These are phyloP conservation scores for Daldinia caldariorum DNA, from an alignment of 495 filamentous ascomycete genomes.

Conservation along the genomic window DNA sequence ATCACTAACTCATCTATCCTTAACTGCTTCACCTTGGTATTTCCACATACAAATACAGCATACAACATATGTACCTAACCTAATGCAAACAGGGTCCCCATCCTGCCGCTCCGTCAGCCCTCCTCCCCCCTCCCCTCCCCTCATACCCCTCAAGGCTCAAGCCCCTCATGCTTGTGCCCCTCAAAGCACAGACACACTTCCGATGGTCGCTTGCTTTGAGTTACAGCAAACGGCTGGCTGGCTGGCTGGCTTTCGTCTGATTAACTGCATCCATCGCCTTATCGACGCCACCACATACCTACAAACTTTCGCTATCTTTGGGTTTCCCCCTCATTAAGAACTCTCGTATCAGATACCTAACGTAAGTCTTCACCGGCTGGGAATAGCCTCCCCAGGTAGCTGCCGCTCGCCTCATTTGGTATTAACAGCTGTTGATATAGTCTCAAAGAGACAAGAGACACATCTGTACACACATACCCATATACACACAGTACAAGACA, in stretches of 20 bases:
- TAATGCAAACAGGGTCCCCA: not conserved
- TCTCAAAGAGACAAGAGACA: slow-evolving; percentile 16
- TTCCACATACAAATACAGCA: not conserved
- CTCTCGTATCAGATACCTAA: slow-evolving; percentile 21
- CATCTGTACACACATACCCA: slow-evolving; percentile 12
- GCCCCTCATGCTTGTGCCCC: not conserved
- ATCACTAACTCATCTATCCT: slow-evolving; percentile 10
- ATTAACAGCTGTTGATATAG: slow-evolving; percentile 32
- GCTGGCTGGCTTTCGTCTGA: slow-evolving; percentile 14
- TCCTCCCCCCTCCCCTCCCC: not conserved
- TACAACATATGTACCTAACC: not conserved
- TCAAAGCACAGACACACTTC: slow-evolving; percentile 1
- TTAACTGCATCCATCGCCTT: slow-evolving; percentile 20
- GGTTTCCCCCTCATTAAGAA: slow-evolving; percentile 28
- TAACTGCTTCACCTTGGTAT: slow-evolving; percentile 15
- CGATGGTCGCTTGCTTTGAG: slow-evolving; percentile 27
- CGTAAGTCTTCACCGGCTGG: slow-evolving; percentile 32
- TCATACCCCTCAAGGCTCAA: slow-evolving; percentile 5
- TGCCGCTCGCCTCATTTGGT: slow-evolving; percentile 34
- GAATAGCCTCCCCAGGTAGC: slow-evolving; percentile 36
- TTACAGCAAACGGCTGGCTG: slow-evolving; percentile 7
- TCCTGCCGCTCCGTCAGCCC: not conserved
- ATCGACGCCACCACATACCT: not conserved
- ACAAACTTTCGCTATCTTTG: slow-evolving; percentile 1
- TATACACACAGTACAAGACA: not conserved